Base-by-base conservation (phyloP, 2,329 filamentous ascomycete species). In the Tolypocladium tropicale region DNA sequence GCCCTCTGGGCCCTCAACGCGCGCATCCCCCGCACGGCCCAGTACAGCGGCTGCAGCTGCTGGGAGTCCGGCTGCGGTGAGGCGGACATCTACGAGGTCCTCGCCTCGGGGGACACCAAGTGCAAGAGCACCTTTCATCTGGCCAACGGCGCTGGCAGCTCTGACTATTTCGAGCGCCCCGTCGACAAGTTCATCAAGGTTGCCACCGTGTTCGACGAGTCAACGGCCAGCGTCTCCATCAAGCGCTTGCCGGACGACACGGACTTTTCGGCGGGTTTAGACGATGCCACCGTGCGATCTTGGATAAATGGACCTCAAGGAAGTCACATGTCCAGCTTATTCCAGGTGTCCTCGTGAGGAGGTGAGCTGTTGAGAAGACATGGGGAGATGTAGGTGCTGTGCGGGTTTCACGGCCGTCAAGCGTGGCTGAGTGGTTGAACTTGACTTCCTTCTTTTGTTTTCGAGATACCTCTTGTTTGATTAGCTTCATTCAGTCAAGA, bases 1-100 rank as follows among this genome's bases (percentile, higher is more conserved):
- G 84, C 88, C 46, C 79, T 86, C 69, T 92, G 89, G 89, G 74
- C 86, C 53, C 80, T 92, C 58, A 92, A 92, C 71, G 84, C 82
- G 21, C 78, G 82, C 58, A 89, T 92, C 59, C 83, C 87, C 30
- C 83, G 84, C 58, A 84, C 85, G 6, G 74, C 79, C 6, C 87
- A 91, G 69, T 91, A 91, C 73, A 78, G 78, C 60, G 72, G 72
- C 2, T 92, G 88, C 76, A 88, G 82, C 57, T 92, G 89, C 77
- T 91, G 87, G 87, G 71, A 70, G 14, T 76, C 72, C 66, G 64
- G 82, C 39, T 91, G 88, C 67, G 88, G 86, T 63, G 89, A 93
- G 72, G 81, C 88, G 59, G 89, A 93, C 65, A 77, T 91, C 55
- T 84, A 86, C 64, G 89, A 92, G 72, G 78, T 89, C 28, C 80